Evolutionary conservation across 768 basidiomycete species (phyloP).

Genomic region (Antrodiella citrinella): DNA sequence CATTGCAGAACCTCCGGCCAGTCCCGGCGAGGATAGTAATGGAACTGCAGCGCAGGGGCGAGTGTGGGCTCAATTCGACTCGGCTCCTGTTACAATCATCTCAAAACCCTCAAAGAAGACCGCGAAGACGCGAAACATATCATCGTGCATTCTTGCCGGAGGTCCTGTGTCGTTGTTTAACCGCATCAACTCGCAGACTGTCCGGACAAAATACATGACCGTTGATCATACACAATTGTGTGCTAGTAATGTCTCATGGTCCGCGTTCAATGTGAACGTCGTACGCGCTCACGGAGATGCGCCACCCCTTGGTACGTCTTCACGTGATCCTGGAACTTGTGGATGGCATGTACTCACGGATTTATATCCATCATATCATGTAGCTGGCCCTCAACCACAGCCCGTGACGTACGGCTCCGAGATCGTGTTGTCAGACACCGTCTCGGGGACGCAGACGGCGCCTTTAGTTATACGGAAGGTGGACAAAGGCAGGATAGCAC

Average conservation of each 20-base stretch:
- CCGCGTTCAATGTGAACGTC: slow-evolving; percentile 90
- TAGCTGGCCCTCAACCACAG: slow-evolving; percentile 40
- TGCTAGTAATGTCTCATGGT: slow-evolving; percentile 90
- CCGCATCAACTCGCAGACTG: slow-evolving; percentile 93
- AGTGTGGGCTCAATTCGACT: slow-evolving; percentile 87
- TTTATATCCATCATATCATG: background rate
- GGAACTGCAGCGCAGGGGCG: slow-evolving; percentile 39
- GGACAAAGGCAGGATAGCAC: slow-evolving; percentile 79
- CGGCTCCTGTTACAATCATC: slow-evolving; percentile 88
- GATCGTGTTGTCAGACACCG: slow-evolving; percentile 76
- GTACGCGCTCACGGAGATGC: slow-evolving; percentile 50
- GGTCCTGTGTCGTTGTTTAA: slow-evolving; percentile 92
- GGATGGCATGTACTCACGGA: slow-evolving; percentile 2
- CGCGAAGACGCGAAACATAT: slow-evolving; percentile 88
- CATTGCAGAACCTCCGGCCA: slow-evolving; percentile 67
- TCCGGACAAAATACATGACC: slow-evolving; percentile 96
- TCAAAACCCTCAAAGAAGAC: slow-evolving; percentile 98
- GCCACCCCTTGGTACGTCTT: slow-evolving; percentile 52
- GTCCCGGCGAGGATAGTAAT: slow-evolving; percentile 31
- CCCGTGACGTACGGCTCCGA: slow-evolving; percentile 91
- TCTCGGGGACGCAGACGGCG: slow-evolving; percentile 79
- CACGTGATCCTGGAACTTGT: slow-evolving; percentile 34
- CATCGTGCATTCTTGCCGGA: slow-evolving; percentile 82
- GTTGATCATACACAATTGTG: slow-evolving; percentile 77
- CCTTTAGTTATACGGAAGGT: slow-evolving; percentile 88